phyloP scores from a whole-genome alignment of 1,139 yeast genomes.

The Geotrichum fermentans region DNA sequence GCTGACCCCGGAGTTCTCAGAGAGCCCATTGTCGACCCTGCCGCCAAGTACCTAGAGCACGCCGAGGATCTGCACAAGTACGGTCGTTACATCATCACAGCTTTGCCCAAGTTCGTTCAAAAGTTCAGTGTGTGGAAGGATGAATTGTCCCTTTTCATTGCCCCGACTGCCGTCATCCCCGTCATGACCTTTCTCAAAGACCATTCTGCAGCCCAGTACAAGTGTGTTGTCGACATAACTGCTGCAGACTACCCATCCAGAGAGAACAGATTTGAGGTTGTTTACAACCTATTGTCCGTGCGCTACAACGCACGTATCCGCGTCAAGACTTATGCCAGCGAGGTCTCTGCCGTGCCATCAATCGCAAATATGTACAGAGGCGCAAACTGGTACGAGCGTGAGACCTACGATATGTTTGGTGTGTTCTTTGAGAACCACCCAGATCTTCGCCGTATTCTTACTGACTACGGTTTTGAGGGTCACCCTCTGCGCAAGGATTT shows the following conservation, averaged over 20 bases:
- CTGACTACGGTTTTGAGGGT: slow-evolving; percentile 91
- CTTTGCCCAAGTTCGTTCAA: slow-evolving; percentile 77
- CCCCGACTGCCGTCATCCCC: slow-evolving; percentile 71
- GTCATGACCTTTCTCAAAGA: slow-evolving; percentile 64
- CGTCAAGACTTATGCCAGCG: slow-evolving; percentile 84
- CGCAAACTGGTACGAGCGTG: slow-evolving; percentile 88
- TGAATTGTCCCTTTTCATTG: slow-evolving; percentile 70
- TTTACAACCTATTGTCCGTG: slow-evolving; percentile 73
- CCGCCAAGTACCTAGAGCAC: slow-evolving; percentile 66
- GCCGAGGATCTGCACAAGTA: slow-evolving; percentile 75
- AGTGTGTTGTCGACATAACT: slow-evolving; percentile 73
- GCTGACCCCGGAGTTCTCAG: slow-evolving; percentile 39
- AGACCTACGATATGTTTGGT: slow-evolving; percentile 81
- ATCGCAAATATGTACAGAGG: slow-evolving; percentile 67
- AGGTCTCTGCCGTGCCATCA: slow-evolving; percentile 77
- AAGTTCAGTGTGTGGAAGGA: slow-evolving; percentile 89
- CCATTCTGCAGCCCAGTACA: slow-evolving; percentile 79
- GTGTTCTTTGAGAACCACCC: slow-evolving; percentile 86
- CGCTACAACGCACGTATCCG: slow-evolving; percentile 84
- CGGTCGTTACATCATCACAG: slow-evolving; percentile 73
- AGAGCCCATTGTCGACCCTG: slow-evolving; percentile 69
- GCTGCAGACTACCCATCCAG: slow-evolving; percentile 86
- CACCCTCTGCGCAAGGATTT: slow-evolving; percentile 89
- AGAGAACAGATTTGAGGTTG: slow-evolving; percentile 80
- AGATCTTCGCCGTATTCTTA: slow-evolving; percentile 82